Conservation (phyloP, 2,329 filamentous ascomycete genomes). For the Davidsoniella neocaledoniae region DNA sequence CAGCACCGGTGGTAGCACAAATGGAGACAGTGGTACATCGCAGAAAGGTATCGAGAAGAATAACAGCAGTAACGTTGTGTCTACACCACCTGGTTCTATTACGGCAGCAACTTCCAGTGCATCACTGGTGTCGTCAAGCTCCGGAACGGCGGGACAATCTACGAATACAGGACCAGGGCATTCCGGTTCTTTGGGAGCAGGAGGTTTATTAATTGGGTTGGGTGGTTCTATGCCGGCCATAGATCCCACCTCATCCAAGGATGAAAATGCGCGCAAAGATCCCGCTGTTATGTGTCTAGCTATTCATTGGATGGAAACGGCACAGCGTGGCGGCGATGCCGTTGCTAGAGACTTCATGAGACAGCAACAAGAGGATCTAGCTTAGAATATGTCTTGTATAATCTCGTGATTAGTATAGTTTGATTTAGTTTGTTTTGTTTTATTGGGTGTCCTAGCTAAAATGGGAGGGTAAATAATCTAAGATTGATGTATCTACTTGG, state of each 20-base stretch:
- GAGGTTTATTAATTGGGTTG: neutral
- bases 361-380: slow-evolving; percentile 30
- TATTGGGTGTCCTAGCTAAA: too few species aligned
- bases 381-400: neutral
- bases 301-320: slow-evolving; percentile 93
- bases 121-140: too few species aligned
- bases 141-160: too few species aligned
- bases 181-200: neutral
- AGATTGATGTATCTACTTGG: too few species aligned
- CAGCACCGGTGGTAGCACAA: slow-evolving; percentile 13
- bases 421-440: neutral
- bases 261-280: slow-evolving; percentile 27
- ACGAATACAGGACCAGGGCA: too few species aligned
- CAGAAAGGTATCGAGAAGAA: neutral
- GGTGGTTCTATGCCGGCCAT: slow-evolving; percentile 12
- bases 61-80: neutral
- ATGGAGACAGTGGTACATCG: slow-evolving; percentile 13
- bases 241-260: neutral
- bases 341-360: slow-evolving; percentile 68
- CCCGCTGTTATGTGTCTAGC: slow-evolving; percentile 84
- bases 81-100: too few species aligned
- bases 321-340: slow-evolving; percentile 70
- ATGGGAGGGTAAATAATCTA: too few species aligned
- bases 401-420: neutral
- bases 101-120: too few species aligned